Evolutionary conservation across 306 rosid species (phyloP).

Genomic region (Vigna reflexopilosa): DNA sequence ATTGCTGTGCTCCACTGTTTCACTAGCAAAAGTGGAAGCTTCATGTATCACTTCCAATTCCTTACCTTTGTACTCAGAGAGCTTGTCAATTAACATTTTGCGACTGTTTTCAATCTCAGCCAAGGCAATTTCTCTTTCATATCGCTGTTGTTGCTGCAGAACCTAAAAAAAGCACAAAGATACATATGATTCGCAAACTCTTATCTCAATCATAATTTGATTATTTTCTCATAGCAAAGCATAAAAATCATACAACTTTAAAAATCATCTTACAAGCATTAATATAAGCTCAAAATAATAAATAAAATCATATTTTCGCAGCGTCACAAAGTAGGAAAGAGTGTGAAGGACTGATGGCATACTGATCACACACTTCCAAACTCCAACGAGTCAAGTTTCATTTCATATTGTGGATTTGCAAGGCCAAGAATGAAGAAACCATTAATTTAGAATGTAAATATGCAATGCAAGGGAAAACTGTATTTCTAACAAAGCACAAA

Average conservation of each 20-base stretch:
- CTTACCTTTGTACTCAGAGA: constrained; percentile 79
- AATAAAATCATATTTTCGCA: constrained; percentile 3
- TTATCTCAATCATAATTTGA: constrained; percentile 11
- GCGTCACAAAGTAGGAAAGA: constrained; percentile 1
- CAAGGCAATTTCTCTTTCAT: constrained; percentile 86
- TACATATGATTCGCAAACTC: constrained; percentile 30
- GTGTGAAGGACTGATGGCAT: not conserved
- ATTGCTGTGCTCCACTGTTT: constrained; percentile 77
- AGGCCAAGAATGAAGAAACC: constrained; percentile 1
- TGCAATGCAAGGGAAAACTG: not conserved
- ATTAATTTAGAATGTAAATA: constrained; percentile 1
- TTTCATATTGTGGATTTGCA: not conserved
- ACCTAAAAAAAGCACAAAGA: constrained; percentile 54
- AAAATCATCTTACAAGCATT: too few relatives aligned
- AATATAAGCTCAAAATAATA: too few relatives aligned
- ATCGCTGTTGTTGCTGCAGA: constrained; percentile 78
- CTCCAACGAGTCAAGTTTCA: constrained; percentile 26
- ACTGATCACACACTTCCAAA: constrained; percentile 23
- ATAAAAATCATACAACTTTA: not conserved
- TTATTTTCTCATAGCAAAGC: constrained; percentile 18
- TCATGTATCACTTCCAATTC: constrained; percentile 83
- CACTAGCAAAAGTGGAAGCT: constrained; percentile 91
- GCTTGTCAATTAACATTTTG: constrained; percentile 74
- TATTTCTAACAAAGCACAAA: not conserved
- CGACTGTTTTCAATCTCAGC: constrained; percentile 89